Base-by-base conservation (phyloP, 192 early-diverging fungal genomes). In the Backusella sp. region DNA sequence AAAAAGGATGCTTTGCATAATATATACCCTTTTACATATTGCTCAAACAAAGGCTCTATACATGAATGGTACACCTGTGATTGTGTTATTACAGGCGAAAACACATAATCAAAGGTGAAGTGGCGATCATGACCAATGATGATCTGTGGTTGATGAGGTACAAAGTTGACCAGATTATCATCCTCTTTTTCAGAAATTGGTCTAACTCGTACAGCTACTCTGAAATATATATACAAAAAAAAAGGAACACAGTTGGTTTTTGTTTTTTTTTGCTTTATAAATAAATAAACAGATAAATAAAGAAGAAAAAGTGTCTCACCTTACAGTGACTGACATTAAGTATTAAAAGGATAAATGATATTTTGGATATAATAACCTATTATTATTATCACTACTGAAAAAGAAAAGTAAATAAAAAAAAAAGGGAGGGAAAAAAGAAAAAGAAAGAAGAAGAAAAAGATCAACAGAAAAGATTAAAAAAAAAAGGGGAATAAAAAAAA, bases 181-280 rank as follows among this genome's bases (percentile, higher is more conserved):
- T 91, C 83, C 76, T 96, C 95, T 74, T 94, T 93, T 12, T 84
- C 82, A 39, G 83, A 88, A 36, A 95, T 83, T 26, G 95, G 95
- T 37, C 95, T 87, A 34, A 95, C 88, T 35, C 95, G 88, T 53
- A 96, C 81, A 36, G 93, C 94, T 35, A 96, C 95, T 75, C 90
- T 87, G 67, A 36, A 68, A 37, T 37, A 21, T 3, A 69, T 23
- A 37, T 9, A 26, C 26, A 37, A 21, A 11, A 36, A 15, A 68
- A n/a, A 66, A 66, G 32, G 34, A 66, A 66, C 28, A 32, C 6
- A 32, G 34, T 28, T 28, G 66, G 66, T n/a, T 11, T 35, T 67
- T 67, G 36, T 67, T 67, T 32, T 32, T 44, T 44, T 44, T 44
- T 44, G 41, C 41, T 44, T 44, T 44, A 44, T 53, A 53, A 53